Evolutionary conservation across 1,139 yeast genomes (phyloP), one percentile per base, ranked within the genome.

Genomic region (Debaryomycetaceae sp.): DNA sequence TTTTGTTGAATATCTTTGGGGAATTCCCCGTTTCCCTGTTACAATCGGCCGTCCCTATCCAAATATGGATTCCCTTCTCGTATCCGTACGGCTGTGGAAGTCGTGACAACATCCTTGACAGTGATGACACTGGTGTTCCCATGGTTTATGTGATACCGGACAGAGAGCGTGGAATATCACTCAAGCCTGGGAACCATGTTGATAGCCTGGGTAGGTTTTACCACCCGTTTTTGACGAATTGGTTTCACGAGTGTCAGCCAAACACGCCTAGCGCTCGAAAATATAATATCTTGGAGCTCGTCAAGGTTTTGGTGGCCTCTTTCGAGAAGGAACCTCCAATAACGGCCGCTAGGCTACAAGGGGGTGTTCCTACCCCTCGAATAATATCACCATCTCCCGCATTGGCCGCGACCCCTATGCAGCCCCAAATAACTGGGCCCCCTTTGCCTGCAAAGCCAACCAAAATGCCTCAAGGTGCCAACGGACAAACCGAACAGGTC

Each of bases 191-290:
- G 16, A 82, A 78, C 42, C 65, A 74, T 44, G 74, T 85, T 3
- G 95, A 84, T 49, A 57, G 75, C n/a, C 83, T 71, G 51, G 96
- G 96, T 2, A 56, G 62, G 29, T 70, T 86, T 36, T 83, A 80
- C 49, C 82, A 83, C 43, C 93, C 94, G 0, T 71, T 68, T 35
- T 52, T 84, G 29, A 56, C 79, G 1, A 58, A 60, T 18, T 85
- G 96, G 96, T 50, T 41, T 32, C 42, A 47, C 9, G 45, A 49
- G 19, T 46, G 55, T 34, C 34, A 31, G 3, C 30, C 25, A 4
- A 17, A 25, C 10, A 21, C 30, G 13, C 16, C 26, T 10, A 19
- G 16, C 19, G 12, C 28, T 11, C 16, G 36, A 3, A 38, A 36
- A 17, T 74, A 57, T 38, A 65, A 61, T 34, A 45, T 80, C 25